phyloP scores from a whole-genome alignment of 495 filamentous ascomycete species.

The Aspergillus mulundensis region DNA sequence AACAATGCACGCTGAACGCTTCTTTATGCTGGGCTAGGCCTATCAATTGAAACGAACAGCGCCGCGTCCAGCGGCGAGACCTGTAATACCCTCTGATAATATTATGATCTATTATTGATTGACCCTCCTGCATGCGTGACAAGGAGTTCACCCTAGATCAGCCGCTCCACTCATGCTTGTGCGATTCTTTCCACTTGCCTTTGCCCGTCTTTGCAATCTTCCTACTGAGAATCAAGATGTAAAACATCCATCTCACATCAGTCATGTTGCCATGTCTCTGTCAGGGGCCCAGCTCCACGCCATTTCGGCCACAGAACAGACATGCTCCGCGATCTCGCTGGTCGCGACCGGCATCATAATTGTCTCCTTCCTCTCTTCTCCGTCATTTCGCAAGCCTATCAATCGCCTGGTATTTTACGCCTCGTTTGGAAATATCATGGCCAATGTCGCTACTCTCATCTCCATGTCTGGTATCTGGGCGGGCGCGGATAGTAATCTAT shows the following conservation, averaged over 20 bases:
- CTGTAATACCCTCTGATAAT: slow-evolving; percentile 2
- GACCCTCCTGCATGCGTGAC: slow-evolving; percentile 5
- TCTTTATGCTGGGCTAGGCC: neutral
- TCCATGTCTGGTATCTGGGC: slow-evolving; percentile 50
- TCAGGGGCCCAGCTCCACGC: slow-evolving; percentile 29
- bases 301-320: slow-evolving; percentile 60
- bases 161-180: neutral
- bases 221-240: neutral
- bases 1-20: neutral
- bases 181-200: neutral
- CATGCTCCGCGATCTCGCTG: slow-evolving; percentile 67
- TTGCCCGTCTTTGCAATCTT: neutral
- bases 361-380: slow-evolving; percentile 56
- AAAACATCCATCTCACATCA: neutral
- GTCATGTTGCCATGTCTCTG: slow-evolving; percentile 22
- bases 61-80: neutral
- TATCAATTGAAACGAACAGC: neutral
- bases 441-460: slow-evolving; percentile 76
- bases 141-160: slow-evolving; percentile 4
- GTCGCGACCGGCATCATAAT: slow-evolving; percentile 71
- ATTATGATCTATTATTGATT: slow-evolving; percentile 7
- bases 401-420: slow-evolving; percentile 85
- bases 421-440: slow-evolving; percentile 76
- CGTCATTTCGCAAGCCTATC: slow-evolving; percentile 67
- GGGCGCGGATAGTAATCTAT: slow-evolving; percentile 49